Conservation (phyloP, 106 monocot species). For the Apostasia ramifera region DNA sequence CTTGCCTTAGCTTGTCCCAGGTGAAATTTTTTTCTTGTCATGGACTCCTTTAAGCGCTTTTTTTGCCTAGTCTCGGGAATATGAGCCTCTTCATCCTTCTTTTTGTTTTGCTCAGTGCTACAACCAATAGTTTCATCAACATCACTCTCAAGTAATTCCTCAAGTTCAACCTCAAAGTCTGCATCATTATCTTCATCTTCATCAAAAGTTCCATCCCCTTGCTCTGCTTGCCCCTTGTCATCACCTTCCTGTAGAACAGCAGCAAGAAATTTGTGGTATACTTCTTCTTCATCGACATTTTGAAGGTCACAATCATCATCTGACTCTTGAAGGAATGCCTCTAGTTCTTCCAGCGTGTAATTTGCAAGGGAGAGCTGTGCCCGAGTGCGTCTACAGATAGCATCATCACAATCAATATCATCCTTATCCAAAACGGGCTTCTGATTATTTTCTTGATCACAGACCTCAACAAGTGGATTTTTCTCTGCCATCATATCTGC, state of each 20-base stretch:
- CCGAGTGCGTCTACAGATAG: conserved; percentile 79
- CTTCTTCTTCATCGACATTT: conserved; percentile 81
- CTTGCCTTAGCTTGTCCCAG: conserved; percentile 29
- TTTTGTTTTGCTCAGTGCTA: conserved; percentile 6
- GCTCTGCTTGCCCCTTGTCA: conserved; percentile 14
- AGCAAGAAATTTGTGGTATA: conserved; percentile 86
- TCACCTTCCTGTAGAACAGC: conserved; percentile 49
- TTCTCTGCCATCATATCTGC: conserved; percentile 6
- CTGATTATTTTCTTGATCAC: background rate
- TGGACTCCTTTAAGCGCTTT: conserved; percentile 31
- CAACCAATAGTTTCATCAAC: conserved; percentile 40
- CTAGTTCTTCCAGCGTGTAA: conserved; percentile 82
- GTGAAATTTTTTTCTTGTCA: conserved; percentile 23
- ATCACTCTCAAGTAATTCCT: conserved; percentile 87
- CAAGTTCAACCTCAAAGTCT: conserved; percentile 87
- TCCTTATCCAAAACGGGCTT: conserved; percentile 1
- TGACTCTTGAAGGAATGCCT: conserved; percentile 92
- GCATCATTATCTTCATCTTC: conserved; percentile 97
- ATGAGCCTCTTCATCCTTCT: conserved; percentile 13
- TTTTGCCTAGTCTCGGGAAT: conserved; percentile 75
- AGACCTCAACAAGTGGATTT: conserved; percentile 1
- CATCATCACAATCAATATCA: conserved; percentile 43
- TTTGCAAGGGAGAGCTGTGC: conserved; percentile 80
- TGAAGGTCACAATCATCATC: conserved; percentile 65
- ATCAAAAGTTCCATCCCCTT: conserved; percentile 41